Conservation (phyloP, 2,329 filamentous ascomycete species). For the Trichoderma polysporum region DNA sequence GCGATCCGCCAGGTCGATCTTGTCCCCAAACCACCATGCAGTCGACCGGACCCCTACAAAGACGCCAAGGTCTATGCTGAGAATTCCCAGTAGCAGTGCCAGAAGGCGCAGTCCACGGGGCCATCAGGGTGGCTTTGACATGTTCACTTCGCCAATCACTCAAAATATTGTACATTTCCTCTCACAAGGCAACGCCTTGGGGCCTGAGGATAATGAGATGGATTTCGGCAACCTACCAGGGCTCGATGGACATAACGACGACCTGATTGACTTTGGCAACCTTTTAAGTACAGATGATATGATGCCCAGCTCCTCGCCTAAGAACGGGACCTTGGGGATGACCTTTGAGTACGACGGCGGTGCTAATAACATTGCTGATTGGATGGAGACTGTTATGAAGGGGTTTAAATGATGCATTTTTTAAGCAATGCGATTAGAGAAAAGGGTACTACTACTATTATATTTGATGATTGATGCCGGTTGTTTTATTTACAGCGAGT, state of each 20-base stretch:
- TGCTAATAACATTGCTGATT: slow-evolving; percentile 33
- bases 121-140: slow-evolving; percentile 39
- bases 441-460: background rate
- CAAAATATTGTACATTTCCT: slow-evolving; percentile 64
- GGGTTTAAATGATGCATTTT: slow-evolving; percentile 4
- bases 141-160: slow-evolving; percentile 58
- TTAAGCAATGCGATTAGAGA: background rate
- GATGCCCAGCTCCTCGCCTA: slow-evolving; percentile 51
- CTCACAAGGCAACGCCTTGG: slow-evolving; percentile 53
- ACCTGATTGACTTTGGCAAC: slow-evolving; percentile 47
- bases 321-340: slow-evolving; percentile 29
- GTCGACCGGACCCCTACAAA: slow-evolving; percentile 52
- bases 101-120: slow-evolving; percentile 46
- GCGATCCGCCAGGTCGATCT: slow-evolving; percentile 45
- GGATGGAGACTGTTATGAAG: slow-evolving; percentile 25
- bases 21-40: slow-evolving; percentile 45
- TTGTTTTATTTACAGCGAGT: background rate
- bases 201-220: slow-evolving; percentile 43
- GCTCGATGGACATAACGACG: slow-evolving; percentile 38
- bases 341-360: slow-evolving; percentile 37
- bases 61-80: slow-evolving; percentile 37
- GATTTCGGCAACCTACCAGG: slow-evolving; percentile 43
- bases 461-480: slow-evolving; percentile 9
- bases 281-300: slow-evolving; percentile 48
- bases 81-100: slow-evolving; percentile 33